A percentile compares a stretch with the other conserved stretches of the same genome.
These are phyloP conservation scores for Yarrowia deformans DNA, from an alignment of 805 yeast genomes.

Conservation along the genomic window DNA sequence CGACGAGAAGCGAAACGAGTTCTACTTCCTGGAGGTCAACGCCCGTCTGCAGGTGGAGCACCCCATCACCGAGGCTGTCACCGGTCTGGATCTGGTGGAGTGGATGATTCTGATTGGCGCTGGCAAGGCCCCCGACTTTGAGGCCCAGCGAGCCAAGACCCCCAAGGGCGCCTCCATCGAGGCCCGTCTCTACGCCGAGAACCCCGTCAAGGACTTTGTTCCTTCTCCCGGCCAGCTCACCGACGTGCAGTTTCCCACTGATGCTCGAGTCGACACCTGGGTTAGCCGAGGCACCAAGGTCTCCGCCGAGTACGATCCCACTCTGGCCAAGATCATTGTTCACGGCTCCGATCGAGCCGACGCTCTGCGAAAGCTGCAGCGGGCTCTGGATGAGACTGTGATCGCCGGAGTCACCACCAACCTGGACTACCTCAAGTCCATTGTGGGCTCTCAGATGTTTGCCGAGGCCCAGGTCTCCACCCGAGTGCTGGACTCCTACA, in stretches of 20 bases:
- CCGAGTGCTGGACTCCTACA: conserved; percentile 83
- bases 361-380: conserved; percentile 75
- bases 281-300: conserved; percentile 84
- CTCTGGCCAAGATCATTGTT: conserved; percentile 94
- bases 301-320: conserved; percentile 95
- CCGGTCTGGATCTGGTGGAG: conserved; percentile 93
- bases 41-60: conserved; percentile 98
- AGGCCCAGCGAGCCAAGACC: conserved; percentile 56
- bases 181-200: conserved; percentile 95
- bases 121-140: conserved; percentile 81
- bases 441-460: conserved; percentile 85
- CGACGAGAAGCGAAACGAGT: conserved; percentile 84
- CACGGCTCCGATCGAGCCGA: conserved; percentile 89
- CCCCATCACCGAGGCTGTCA: conserved; percentile 94
- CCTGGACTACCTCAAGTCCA: conserved; percentile 84
- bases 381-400: conserved; percentile 84
- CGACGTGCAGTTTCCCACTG: conserved; percentile 81
- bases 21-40: conserved; percentile 94
- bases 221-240: conserved; percentile 96
- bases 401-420: conserved; percentile 90
- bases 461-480: conserved; percentile 84
- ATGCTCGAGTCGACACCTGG: conserved; percentile 97
- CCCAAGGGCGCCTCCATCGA: conserved; percentile 93
- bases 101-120: conserved; percentile 96
- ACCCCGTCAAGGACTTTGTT: conserved; percentile 91